Evolutionary conservation across 805 yeast genomes (phyloP), one percentile per base, ranked within the genome.

Genomic region (Barnettozyma wickerhamii): DNA sequence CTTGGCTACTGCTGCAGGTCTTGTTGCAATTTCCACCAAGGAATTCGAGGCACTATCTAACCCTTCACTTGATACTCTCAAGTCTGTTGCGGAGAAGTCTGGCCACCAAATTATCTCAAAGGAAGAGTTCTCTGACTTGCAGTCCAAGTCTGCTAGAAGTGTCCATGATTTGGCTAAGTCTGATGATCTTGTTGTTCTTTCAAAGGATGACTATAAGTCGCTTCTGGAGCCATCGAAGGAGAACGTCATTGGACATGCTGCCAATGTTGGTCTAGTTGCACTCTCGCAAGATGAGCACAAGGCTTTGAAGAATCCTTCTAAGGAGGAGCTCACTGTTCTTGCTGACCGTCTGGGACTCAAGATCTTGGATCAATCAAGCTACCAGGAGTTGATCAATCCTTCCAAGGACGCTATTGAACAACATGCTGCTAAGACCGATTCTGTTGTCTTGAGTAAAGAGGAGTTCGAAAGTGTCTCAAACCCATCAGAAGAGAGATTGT

Each of bases 261-360:
- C 46, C 13, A 40, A 27, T 12, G 30, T 26, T 23, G 49, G 47
- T 7, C 17, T 43, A 10, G 41, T 43, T 12, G 38, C 45, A 4
- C n/a, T 46, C 14, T 19, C 43, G 6, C 29, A 30, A 15, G 45
- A 41, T 6, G 46, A 44, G n/a, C 41, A 47, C 31, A 18, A 29
- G 6, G n/a, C 36, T 3, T 26, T 47, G 18, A 18, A 30, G 13
- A 33, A 47, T 9, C 67, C 66, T 12, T 38, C 57, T 1, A 36
- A 23, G 14, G 52, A 52, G 7, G 51, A 41, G 12, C 20, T 59
- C 6, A 28, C 43, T 10, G 48, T 38, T 9, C 52, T 48, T 36
- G 64, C 65, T 4, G 43, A 34, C 4, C 33, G 40, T 15, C 49
- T 48, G 10, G 59, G 58, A 2, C 26, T 40, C 19, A 40, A 36